These are phyloP conservation scores for Inosperma sp. DNA, from an alignment of 768 basidiomycete genomes.

Conservation along the genomic window DNA sequence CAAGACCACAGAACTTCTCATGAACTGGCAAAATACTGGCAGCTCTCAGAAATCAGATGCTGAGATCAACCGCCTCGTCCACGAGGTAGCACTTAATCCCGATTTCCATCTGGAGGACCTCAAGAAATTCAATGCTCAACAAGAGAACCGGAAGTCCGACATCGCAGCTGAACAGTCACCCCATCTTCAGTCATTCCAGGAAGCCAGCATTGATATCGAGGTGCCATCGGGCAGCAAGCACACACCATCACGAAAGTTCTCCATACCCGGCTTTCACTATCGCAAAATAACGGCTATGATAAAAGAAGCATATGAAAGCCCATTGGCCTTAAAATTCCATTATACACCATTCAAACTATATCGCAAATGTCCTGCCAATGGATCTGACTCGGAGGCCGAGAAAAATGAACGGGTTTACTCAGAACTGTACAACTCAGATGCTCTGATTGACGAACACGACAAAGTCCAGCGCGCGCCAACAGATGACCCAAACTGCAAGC, in stretches of 20 bases:
- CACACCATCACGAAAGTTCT: constrained; percentile 18
- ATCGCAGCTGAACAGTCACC: constrained; percentile 7
- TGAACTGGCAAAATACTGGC: constrained; percentile 25
- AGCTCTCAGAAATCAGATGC: constrained; percentile 7
- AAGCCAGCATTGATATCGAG: constrained; percentile 15
- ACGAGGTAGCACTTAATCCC: constrained; percentile 9
- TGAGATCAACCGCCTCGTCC: constrained; percentile 9
- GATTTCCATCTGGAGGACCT: constrained; percentile 23
- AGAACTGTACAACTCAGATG: constrained; percentile 25
- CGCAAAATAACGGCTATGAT: constrained; percentile 23
- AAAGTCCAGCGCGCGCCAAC: constrained; percentile 5
- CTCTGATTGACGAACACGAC: constrained; percentile 15
- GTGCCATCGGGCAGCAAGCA: constrained; percentile 21
- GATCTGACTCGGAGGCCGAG: constrained; percentile 6
- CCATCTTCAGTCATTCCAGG: background rate
- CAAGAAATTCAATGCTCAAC: constrained; percentile 14
- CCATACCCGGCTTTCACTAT: constrained; percentile 26
- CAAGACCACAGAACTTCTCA: constrained; percentile 15
- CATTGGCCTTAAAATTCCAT: constrained; percentile 20
- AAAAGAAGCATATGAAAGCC: constrained; percentile 17
- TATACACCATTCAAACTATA: constrained; percentile 25
- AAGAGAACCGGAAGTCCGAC: constrained; percentile 6
- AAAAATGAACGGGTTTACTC: constrained; percentile 19
- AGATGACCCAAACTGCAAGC: constrained; percentile 10
- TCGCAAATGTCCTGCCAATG: constrained; percentile 17